Base-by-base conservation (phyloP, 495 filamentous ascomycete species). In the Talaromyces thailandensis region DNA sequence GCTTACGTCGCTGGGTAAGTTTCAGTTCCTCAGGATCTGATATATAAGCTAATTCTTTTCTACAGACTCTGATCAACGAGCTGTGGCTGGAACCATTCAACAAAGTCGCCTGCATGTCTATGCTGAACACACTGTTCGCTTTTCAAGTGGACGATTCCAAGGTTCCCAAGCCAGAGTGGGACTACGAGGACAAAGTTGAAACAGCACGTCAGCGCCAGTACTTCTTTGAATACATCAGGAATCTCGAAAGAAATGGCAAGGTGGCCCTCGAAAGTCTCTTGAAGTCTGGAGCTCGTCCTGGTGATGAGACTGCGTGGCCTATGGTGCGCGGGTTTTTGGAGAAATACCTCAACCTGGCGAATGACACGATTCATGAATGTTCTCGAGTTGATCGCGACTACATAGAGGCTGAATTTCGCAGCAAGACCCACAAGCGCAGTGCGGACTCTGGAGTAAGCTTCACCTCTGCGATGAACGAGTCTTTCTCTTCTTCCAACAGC, bases 111-210 rank as follows among this genome's bases (percentile, higher is more conserved):
- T 87, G 87, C 70, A 79, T 89, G 60, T 88, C 86, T 58, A 86
- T 91, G 81, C 82, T 91, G 43, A 91, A 91, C 73, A 90, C 88
- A 25, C 77, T 91, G n/a, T 87, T 89, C 64, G 88, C 88, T 21
- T 84, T 80, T 23, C 69, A 77, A 31, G 78, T 74, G 56, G 69
- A 67, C 32, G 61, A 61, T 48, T 63, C 66, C 11, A 69, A 75
- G 6, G 73, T 77, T 2, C 79, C 79, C 21, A 64, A 71, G 72
- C 26, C 82, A 84, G 0, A 84, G 83, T 21, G 66, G 77, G n/a
- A 77, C 83, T 55, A 74, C 89, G 62, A 85, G 82, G 5, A 70
- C 75, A 4, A 67, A 76, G 3, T 28, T 4, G 75, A 82, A 2
- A 79, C 89, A 24, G 75, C 76, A 43, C 69, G 73, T 5, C 86